Evolutionary conservation across 768 basidiomycete genomes (phyloP).

Genomic region (Russula griseocarnosa): DNA sequence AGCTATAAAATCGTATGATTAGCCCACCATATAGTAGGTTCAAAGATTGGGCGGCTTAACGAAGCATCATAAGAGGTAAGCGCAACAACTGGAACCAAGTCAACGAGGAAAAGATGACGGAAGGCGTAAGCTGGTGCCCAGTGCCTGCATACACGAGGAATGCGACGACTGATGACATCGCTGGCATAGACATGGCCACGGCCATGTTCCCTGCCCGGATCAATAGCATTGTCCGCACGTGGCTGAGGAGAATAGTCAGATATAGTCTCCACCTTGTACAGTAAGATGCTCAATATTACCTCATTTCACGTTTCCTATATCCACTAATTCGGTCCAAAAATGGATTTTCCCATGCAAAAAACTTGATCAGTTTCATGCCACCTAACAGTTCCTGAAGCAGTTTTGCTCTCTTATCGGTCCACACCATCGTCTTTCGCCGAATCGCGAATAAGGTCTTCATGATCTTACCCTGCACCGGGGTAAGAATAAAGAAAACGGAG

Average conservation of each 20-base stretch:
- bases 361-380: constrained; percentile 90
- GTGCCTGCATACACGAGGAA: constrained; percentile 74
- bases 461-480: constrained; percentile 65
- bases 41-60: constrained; percentile 31
- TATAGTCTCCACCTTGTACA: neutral
- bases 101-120: constrained; percentile 77
- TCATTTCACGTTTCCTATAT: constrained; percentile 69
- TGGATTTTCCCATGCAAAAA: constrained; percentile 84
- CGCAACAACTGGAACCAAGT: constrained; percentile 81
- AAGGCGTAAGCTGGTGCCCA: constrained; percentile 64
- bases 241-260: constrained; percentile 36
- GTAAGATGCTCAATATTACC: constrained; percentile 32
- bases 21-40: neutral
- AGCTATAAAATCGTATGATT: constrained; percentile 39
- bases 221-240: constrained; percentile 62
- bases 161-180: constrained; percentile 71
- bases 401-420: constrained; percentile 89
- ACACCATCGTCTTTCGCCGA: constrained; percentile 72
- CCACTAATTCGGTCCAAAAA: constrained; percentile 70
- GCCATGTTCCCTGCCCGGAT: constrained; percentile 65
- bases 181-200: constrained; percentile 67
- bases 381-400: constrained; percentile 84
- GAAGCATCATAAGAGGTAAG: constrained; percentile 72
- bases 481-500: constrained; percentile 61
- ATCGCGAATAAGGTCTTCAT: constrained; percentile 71